Base-by-base conservation (phyloP, 306 rosid genomes). In the Alnus rubra region DNA sequence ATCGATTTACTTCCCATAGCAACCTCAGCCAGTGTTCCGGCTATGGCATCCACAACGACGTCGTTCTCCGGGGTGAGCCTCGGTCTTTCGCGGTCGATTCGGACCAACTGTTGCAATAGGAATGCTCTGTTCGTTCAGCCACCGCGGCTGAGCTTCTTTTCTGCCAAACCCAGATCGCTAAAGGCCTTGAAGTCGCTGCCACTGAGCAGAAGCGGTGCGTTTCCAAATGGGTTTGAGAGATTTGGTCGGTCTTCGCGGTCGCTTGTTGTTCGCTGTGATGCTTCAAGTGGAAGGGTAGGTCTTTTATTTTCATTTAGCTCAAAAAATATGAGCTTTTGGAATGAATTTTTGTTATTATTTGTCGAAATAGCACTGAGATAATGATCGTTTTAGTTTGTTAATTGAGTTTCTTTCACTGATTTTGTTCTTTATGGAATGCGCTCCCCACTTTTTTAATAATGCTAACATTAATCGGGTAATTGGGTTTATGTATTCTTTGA, bases 271-370 rank as follows among this genome's bases (percentile, higher is more conserved):
- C 91, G 90, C 15, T 88, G 98, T 51, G 82, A 85, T 2, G 81
- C 90, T 80, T 74, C 99, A 11, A 82, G 64, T 80, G 99, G 96
- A 89, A 93, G 93, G 90, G 99, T 95, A 87, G 8, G 78, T 13
- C 44, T 9, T 76, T 28, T 28, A 14, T 18, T 28, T 33, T 60
- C 18, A 30, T 51, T 85, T 10, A 9, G n/a, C 8, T 64, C 31
- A 23, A 2, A 9, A 52, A 62, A 12, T 9, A 53, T 16, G 19
- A 15, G 23, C 7, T 53, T 53, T 18, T 53, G 19, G n/a, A 15
- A 16, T 16, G 7, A 18, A 49, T 49, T 53, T 53, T 6, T 53
- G 23, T 53, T 23, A 7, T 58, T 58, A 28, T 58, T 58, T 58
- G 64, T 9, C 10, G 15, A 15, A 19, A 11, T 9, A 39, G 51